Evolutionary conservation across 371 early-diverging fungal genomes (phyloP), one percentile per base, ranked within the genome.

Genomic region (Dinochytrium kinnereticum): DNA sequence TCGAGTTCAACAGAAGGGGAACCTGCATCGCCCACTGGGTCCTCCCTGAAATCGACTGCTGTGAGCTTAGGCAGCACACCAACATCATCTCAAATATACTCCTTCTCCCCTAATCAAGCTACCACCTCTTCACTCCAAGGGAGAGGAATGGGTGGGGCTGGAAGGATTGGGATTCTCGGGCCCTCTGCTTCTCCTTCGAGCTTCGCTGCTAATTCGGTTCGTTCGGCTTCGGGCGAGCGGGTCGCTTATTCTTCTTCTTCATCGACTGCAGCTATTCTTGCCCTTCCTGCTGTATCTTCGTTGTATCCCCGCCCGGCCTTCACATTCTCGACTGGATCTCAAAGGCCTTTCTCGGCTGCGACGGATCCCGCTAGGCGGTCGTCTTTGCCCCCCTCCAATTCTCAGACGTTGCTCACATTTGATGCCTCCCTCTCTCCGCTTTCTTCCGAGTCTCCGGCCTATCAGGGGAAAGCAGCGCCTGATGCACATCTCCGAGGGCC

Each of bases 51-150:
- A 26, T 5, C 13, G 55, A 26, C 26, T 26, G 55, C n/a, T 21
- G n/a, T 26, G n/a, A 53, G 55, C 24, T 26, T 53, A n/a, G 55
- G 55, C 5, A 53, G 55, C 24, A 53, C 55, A 53, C 55, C 55
- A 5, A 26, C n/a, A 7, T 53, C 55, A n/a, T 53, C 55, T 53
- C 55, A 53, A 26, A 10, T 44, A 13, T 26, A 53, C 13, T 5
- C 55, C 17, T n/a, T 53, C 5, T 53, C 55, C 5, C 55, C 55
- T 5, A 53, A 24, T 26, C 55, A 53, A 26, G 5, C 7, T 24
- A 26, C 55, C 26, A 53, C 26, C 5, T 7, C 55, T 13, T 26
- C 55, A 26, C 26, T 53, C n/a, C 5, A 5, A 24, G 55, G 13
- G 55, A 13, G 13, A 26, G 55, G 26, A 24, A 26, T 24, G 7